Evolutionary conservation across 306 rosid genomes (phyloP), one percentile per base, ranked within the genome.

Genomic region (Malus fusca): DNA sequence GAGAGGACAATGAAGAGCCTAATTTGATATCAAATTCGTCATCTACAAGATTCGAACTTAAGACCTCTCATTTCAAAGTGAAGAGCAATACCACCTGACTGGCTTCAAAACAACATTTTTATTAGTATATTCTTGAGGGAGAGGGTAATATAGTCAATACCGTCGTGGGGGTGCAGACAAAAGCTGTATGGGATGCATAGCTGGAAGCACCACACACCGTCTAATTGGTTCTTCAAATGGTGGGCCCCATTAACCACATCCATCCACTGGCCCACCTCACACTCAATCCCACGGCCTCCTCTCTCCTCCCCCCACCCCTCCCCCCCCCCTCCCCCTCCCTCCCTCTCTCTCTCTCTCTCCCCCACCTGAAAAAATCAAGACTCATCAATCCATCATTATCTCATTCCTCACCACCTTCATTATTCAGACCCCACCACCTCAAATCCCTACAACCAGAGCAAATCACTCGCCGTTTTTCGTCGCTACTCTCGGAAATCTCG

Each of bases 241-340:
- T 53, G 55, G 74, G 81, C 75, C 82, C 48, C 9, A 3, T 46
- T 59, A 40, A 59, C 77, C 80, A 73, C 51, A 53, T 33, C 51
- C 19, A 4, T 48, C 55, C 6, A 0, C 8, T 48, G 82, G 70
- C 79, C 73, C 78, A 40, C 69, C 6, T 6, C 40, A 35, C 2
- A 35, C 8, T 33, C 35, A 33, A 33, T 33, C 35, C 35, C 35
- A 33, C 35, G 35, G 33, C 33, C 33, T 31, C 33, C 33, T 26
- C 28, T 26, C 3, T 26, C 4, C 33, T 4, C 5, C 4, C 33
- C 55, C 0, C 19, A 5, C 21, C 68, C 22, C 13, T 43, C 0
- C 5, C 0, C 33, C 4, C 33, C 26, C 0, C 26, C 2, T 2
- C 26, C 1, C 26, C 1, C 26, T 81, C 78, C 42, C 56, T 26